phyloP scores from a whole-genome alignment of 129 eudicot genomes.

The Tagetes patula region DNA sequence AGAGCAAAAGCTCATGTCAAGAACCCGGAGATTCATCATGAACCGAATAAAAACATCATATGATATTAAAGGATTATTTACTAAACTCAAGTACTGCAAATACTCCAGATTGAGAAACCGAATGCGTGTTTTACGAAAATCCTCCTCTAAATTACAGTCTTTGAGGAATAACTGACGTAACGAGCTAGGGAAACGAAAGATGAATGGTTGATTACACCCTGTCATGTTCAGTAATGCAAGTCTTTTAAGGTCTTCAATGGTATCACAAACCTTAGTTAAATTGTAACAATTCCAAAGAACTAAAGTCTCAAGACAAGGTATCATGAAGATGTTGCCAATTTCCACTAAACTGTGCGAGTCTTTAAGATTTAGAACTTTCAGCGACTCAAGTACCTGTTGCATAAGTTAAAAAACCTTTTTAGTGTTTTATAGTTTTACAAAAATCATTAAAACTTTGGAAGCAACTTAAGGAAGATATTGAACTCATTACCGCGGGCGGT shows the following conservation, averaged over 20 bases:
- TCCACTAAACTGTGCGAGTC: not conserved
- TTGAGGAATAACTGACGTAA: slow-evolving; percentile 13
- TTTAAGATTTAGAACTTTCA: slow-evolving; percentile 25
- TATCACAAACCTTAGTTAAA: not conserved
- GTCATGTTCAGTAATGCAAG: slow-evolving; percentile 13
- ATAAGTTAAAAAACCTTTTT: not conserved
- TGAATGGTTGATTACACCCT: slow-evolving; percentile 4
- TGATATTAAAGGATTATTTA: not conserved
- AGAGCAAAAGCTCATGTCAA: slow-evolving; percentile 22
- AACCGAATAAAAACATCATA: slow-evolving; percentile 10
- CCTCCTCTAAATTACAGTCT: slow-evolving; percentile 1
- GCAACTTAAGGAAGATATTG: not conserved
- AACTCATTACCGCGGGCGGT: slow-evolving; percentile 23
- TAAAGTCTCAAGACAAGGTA: slow-evolving; percentile 22
- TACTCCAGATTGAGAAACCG: not conserved
- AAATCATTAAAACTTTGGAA: not conserved
- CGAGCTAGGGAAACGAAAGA: not conserved
- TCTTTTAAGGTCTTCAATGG: not conserved
- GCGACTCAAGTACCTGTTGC: not conserved
- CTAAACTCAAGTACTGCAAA: slow-evolving; percentile 19
- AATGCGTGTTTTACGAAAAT: not conserved
- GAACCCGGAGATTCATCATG: not conserved
- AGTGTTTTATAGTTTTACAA: not conserved
- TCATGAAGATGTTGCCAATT: not conserved
- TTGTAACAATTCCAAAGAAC: slow-evolving; percentile 16